Conservation (phyloP, 148 eudicot genomes). For the Talinum fruticosum region DNA sequence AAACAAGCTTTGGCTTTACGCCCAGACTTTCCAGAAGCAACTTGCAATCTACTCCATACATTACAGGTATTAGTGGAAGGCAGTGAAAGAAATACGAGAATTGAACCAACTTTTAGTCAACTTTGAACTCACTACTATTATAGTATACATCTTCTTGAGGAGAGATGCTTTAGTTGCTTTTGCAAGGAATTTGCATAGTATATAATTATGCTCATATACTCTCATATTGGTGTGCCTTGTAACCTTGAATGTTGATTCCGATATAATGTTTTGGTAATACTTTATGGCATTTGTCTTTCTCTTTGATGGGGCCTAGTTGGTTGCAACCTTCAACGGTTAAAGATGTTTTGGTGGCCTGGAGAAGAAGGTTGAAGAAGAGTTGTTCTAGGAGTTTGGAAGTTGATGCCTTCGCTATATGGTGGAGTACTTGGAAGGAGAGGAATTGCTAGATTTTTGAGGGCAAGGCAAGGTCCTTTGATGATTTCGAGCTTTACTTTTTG, state of each 20-base stretch:
- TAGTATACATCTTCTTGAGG: not conserved
- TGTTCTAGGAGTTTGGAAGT: no score
- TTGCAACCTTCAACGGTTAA: no score
- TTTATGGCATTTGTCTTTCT: no score
- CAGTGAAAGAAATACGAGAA: not conserved
- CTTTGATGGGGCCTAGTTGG: no score
- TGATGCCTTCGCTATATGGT: no score
- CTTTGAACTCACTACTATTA: not conserved
- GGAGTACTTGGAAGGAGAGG: no score
- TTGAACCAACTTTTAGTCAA: not conserved
- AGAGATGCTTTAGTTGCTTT: not conserved
- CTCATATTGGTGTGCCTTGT: not conserved
- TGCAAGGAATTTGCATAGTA: not conserved
- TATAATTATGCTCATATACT: not conserved
- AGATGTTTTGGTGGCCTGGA: no score
- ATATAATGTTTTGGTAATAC: not conserved
- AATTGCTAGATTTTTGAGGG: no score
- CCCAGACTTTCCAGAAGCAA: slow-evolving; percentile 90
- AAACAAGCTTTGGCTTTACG: slow-evolving; percentile 72
- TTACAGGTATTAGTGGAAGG: slow-evolving; percentile 53
- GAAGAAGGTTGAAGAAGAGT: no score
- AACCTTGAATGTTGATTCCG: not conserved
- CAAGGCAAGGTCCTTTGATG: no score
- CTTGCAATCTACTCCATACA: slow-evolving; percentile 93
- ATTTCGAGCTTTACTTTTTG: no score